Evolutionary conservation across 1,284 basidiomycete species (phyloP), one percentile per base, ranked within the genome.

Genomic region (Garcileccinum viscosum): DNA sequence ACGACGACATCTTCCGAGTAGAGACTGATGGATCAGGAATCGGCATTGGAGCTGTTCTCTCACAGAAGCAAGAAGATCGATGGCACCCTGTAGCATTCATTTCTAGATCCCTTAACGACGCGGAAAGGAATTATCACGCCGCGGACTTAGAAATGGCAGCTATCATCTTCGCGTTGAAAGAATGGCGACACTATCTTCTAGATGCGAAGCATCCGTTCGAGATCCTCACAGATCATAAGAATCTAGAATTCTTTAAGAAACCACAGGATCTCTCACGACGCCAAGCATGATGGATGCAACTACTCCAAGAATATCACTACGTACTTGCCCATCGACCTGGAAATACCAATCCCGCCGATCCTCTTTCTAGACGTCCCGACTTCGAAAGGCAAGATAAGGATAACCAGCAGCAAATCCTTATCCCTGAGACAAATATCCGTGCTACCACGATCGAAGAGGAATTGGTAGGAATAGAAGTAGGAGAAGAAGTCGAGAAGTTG

Each of bases 51-150:
- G 14, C 24, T 0, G 17, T 44, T 0, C 12, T 44, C 11, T n/a
- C 12, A 1, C 42, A 44, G 6, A 11, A n/a, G 12, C 9, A 12
- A n/a, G 42, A 12, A 12, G n/a, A 44, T 2, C 3, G 11, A 2
- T 44, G 42, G 42, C 42, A 44, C 4, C 42, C 42, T 0, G 42
- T 44, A 6, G 42, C n/a, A n/a, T 44, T 44, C 12, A 6, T 44
- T 5, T 44, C n/a, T 0, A n/a, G 42, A n/a, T 44, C n/a, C 0
- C 2, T 44, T 0, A 44, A n/a, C 2, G n/a, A 44, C 1, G 5
- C n/a, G 1, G 42, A 44, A 44, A n/a, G 42, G 14, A 44, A 44
- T 1, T 44, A 44, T 22, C 42, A 44, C 3, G 42, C 42, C 6
- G 2, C 22, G 0, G 5, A 44, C 7, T 12, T 44, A 5, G n/a